A percentile compares a stretch with the other conserved stretches of the same genome.
These are phyloP conservation scores for Aspergillus ruber DNA, from an alignment of 2,329 filamentous ascomycete species.

Conservation along the genomic window DNA sequence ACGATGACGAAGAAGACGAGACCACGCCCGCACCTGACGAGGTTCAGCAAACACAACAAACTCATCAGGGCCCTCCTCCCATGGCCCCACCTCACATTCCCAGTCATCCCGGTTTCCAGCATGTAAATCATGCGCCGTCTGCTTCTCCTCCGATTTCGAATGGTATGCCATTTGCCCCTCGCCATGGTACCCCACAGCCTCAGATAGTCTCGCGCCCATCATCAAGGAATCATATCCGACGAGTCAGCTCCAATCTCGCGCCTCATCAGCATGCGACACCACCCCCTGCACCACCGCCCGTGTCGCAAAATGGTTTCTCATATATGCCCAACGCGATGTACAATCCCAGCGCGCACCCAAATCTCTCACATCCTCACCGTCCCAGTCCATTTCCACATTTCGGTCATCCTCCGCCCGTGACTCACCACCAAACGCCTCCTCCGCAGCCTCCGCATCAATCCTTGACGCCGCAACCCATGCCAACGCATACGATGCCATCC, in stretches of 20 bases:
- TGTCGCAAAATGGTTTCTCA: conserved; percentile 63
- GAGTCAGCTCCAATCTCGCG: conserved; percentile 66
- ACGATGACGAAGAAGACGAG: conserved; percentile 74
- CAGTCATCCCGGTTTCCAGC: conserved; percentile 63
- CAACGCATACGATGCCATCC: conserved; percentile 21
- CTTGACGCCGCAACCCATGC: conserved; percentile 22
- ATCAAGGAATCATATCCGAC: conserved; percentile 72
- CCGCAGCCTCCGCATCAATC: conserved; percentile 23
- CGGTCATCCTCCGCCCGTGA: conserved; percentile 37
- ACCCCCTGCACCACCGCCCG: conserved; percentile 44
- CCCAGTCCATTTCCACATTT: conserved; percentile 38
- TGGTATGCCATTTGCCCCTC: conserved; percentile 62
- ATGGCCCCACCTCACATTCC: conserved; percentile 68
- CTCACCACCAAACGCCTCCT: conserved; percentile 17
- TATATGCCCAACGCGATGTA: conserved; percentile 88
- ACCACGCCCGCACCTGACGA: conserved; percentile 67
- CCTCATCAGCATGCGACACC: conserved; percentile 58
- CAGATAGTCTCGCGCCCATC: conserved; percentile 67
- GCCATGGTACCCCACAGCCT: conserved; percentile 77
- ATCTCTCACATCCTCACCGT: conserved; percentile 39
- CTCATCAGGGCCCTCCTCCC: conserved; percentile 27
- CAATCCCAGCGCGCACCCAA: conserved; percentile 54
- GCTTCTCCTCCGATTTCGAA: conserved; percentile 84
- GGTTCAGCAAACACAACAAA: conserved; percentile 43
- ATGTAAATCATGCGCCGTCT: conserved; percentile 77